Conservation (phyloP, 2,329 filamentous ascomycete species). For the Botrytis aclada region DNA sequence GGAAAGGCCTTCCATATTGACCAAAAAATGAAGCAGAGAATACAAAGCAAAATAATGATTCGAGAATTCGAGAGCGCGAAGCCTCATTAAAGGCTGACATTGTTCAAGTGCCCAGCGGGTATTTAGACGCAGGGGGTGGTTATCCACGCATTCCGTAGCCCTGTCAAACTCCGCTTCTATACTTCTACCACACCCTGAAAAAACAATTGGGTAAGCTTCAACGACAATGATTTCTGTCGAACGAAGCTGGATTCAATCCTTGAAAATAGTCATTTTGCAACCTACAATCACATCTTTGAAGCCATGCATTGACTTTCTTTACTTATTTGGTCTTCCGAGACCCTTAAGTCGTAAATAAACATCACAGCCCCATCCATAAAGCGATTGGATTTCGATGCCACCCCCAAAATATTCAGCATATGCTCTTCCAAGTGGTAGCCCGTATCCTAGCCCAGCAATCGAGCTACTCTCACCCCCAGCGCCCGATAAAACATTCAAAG, state of each 20-base stretch:
- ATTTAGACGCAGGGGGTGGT: neutral
- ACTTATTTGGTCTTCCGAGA: slow-evolving; percentile 29
- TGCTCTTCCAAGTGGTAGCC: slow-evolving; percentile 81
- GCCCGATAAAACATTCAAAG: slow-evolving; percentile 71
- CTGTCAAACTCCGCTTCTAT: neutral
- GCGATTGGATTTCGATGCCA: slow-evolving; percentile 88
- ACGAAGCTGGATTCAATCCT: neutral
- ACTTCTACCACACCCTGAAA: slow-evolving; percentile 6
- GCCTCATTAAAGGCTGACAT: neutral
- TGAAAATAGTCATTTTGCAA: neutral
- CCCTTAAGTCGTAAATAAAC: slow-evolving; percentile 58
- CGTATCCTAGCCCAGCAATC: slow-evolving; percentile 91
- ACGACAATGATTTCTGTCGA: neutral
- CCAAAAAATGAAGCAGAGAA: neutral
- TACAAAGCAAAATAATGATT: neutral
- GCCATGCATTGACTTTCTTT: slow-evolving; percentile 9
- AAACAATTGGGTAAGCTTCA: neutral
- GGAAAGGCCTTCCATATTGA: slow-evolving; percentile 5
- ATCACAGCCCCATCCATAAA: slow-evolving; percentile 83
- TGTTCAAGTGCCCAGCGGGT: neutral
- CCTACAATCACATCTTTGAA: neutral
- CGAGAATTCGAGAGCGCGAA: neutral
- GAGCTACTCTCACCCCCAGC: slow-evolving; percentile 72
- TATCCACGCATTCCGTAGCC: neutral
- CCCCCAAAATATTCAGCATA: slow-evolving; percentile 99